Conservation (phyloP, 306 rosid genomes). For the Leucaena leucocephala region DNA sequence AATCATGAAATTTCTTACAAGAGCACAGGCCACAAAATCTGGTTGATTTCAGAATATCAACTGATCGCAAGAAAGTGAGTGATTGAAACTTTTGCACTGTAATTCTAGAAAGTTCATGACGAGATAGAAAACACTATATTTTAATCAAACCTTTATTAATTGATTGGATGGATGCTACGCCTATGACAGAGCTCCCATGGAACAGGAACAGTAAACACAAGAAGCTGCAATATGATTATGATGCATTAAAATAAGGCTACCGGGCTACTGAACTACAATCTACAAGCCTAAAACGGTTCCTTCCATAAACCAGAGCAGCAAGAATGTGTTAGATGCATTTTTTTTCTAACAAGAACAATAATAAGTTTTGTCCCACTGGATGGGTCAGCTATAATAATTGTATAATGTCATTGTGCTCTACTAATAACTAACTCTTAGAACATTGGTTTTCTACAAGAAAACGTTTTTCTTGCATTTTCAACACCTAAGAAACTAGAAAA, state of each 20-base stretch:
- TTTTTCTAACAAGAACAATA: neutral
- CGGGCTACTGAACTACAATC: neutral
- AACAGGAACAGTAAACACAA: neutral
- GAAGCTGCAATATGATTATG: neutral
- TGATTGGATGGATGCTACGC: neutral
- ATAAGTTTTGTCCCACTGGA: neutral
- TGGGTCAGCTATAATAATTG: too few relatives aligned
- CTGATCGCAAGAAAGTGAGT: neutral
- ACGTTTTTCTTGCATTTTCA: neutral
- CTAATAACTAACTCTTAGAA: neutral
- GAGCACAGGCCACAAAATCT: neutral
- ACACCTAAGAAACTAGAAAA: neutral
- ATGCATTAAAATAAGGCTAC: neutral
- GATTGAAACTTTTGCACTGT: neutral
- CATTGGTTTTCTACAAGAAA: neutral
- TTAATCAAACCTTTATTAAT: neutral
- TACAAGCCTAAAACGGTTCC: conserved; percentile 1
- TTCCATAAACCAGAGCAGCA: neutral
- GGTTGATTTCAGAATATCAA: conserved; percentile 2
- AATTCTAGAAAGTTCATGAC: conserved; percentile 9
- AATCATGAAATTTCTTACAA: neutral
- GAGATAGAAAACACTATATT: neutral
- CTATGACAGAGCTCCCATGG: neutral
- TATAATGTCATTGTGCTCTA: neutral
- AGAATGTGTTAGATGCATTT: neutral